Evolutionary conservation across 2,329 filamentous ascomycete genomes (phyloP), one percentile per base, ranked within the genome.

Genomic region (Talaromyces albobiverticillius): DNA sequence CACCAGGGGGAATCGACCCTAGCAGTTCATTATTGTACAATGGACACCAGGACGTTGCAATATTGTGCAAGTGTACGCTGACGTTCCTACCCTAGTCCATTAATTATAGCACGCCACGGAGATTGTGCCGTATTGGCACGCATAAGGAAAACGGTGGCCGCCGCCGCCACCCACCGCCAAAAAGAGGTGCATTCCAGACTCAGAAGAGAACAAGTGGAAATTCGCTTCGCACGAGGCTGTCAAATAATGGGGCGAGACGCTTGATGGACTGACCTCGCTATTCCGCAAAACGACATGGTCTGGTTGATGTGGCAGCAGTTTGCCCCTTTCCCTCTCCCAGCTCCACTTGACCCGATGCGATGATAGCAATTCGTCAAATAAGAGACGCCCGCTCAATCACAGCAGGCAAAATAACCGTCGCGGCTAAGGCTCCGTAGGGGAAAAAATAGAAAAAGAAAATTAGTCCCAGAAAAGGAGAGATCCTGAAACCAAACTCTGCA

Each of bases 401-500:
- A 20, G 34, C 50, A 45, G 57, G 45, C 56, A 60, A 59, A 57
- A 47, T 14, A 34, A 14, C 31, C 31, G 34, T 46, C 34, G 52
- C 40, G 45, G 25, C 25, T 40, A 51, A n/a, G 32, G 38, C 36
- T n/a, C 53, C 55, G 58, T 61, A 51, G 48, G 25, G 53, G 51
- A 60, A 26, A 59, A 49, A 22, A 10, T 20, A 14, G 18, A 49
- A 26, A 49, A 49, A 26, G 23, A 40, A 36, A 40, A 49, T 23
- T 42, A 22, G 36, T n/a, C 43, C 40, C 41, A 41, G 25, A 47
- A 52, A 51, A 46, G 38, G 46, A 46, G 50, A 52, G 41, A 31
- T 23, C 41, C 31, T 38, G 48, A 42, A 43, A 42, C 40, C 29
- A 25, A 26, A 36, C 32, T 16, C 40, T 40, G 51, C 43, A 45